A percentile compares a stretch with the other conserved stretches of the same genome.
Evolutionary conservation across 1,284 basidiomycete species (phyloP).

Genomic region (Rhodotorula sp.): DNA sequence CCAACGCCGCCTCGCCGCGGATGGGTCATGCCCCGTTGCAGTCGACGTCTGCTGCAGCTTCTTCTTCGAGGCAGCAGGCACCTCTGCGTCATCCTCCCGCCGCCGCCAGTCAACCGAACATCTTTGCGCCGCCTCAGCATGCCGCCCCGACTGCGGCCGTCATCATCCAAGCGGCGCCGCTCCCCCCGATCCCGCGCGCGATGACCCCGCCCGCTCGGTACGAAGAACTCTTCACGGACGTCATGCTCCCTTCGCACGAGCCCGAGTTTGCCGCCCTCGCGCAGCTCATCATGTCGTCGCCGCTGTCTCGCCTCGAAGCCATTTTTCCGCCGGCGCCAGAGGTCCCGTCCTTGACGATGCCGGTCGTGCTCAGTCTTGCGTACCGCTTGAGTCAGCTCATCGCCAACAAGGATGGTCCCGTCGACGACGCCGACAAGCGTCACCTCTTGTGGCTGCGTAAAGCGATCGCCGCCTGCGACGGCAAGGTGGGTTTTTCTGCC

Average conservation of each 20-base stretch:
- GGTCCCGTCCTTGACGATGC: conserved; percentile 15
- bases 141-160: neutral
- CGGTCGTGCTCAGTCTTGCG: conserved; percentile 30
- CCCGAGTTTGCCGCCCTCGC: conserved; percentile 25
- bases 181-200: conserved; percentile 24
- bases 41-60: neutral
- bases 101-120: neutral
- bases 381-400: conserved; percentile 26
- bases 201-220: conserved; percentile 19
- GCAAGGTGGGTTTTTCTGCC: conserved; percentile 17
- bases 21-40: neutral
- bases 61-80: neutral
- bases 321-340: conserved; percentile 24
- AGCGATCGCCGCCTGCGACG: conserved; percentile 24
- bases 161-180: neutral
- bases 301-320: conserved; percentile 23
- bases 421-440: conserved; percentile 14
- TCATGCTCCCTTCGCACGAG: conserved; percentile 28
- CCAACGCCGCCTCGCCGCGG: conserved; percentile 2
- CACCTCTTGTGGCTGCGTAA: conserved; percentile 23
- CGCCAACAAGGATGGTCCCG: neutral
- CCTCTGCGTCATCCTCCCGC: neutral
- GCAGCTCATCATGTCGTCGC: conserved; percentile 21
- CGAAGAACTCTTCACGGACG: conserved; percentile 34
- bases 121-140: neutral